These are phyloP conservation scores for Plantago ovata DNA, from an alignment of 257 asterid species.

Conservation along the genomic window DNA sequence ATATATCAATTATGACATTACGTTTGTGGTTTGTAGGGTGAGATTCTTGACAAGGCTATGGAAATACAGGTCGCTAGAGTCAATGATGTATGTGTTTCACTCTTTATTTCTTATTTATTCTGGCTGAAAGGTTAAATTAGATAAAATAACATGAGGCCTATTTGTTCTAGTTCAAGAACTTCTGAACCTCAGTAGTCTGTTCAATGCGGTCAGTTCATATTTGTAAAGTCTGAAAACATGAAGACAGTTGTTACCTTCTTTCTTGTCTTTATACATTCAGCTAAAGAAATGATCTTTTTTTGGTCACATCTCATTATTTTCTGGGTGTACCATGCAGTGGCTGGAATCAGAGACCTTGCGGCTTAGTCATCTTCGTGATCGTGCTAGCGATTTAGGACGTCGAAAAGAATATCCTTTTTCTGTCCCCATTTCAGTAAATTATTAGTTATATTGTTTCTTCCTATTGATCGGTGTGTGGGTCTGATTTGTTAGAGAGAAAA, in stretches of 20 bases:
- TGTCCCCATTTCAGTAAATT: constrained; percentile 9
- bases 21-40: constrained; percentile 61
- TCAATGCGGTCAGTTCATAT: background rate
- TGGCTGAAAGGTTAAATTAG: background rate
- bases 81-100: constrained; percentile 65
- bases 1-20: constrained; percentile 14
- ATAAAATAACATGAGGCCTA: background rate
- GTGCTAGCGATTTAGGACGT: constrained; percentile 97
- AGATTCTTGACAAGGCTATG: constrained; percentile 92
- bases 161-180: constrained; percentile 8
- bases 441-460: constrained; percentile 7
- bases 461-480: background rate
- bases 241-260: background rate
- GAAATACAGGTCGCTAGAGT: constrained; percentile 89
- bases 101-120: constrained; percentile 1
- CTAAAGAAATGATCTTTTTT: constrained; percentile 1
- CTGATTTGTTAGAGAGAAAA: too few species aligned
- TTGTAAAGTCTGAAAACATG: constrained; percentile 8
- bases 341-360: constrained; percentile 84
- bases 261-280: constrained; percentile 9
- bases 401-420: constrained; percentile 93
- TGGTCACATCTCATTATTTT: constrained; percentile 6
- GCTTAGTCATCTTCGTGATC: constrained; percentile 94
- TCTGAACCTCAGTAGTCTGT: background rate
- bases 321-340: constrained; percentile 63